Conservation (phyloP, 768 basidiomycete species). For the Pleurotus sapidus region DNA sequence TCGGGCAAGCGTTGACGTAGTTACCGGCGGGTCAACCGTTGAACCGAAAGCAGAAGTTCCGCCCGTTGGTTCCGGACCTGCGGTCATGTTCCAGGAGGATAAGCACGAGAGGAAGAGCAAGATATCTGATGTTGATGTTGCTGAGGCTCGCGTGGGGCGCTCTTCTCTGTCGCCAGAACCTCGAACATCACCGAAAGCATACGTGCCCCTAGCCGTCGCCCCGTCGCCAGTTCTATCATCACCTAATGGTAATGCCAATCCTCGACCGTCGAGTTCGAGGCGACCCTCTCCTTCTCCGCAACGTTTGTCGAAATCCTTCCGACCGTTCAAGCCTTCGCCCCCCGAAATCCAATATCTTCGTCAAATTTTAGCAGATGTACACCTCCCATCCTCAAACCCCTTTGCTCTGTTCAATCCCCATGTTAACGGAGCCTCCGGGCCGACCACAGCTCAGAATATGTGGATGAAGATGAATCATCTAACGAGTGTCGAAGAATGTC, state of each 20-base stretch:
- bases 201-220: neutral
- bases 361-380: constrained; percentile 62
- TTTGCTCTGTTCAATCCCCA: constrained; percentile 47
- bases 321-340: constrained; percentile 48
- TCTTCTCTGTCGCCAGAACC: neutral
- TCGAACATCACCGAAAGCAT: constrained; percentile 11
- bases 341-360: constrained; percentile 68
- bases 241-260: neutral
- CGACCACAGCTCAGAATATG: constrained; percentile 27
- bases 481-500: constrained; percentile 71
- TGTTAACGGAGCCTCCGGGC: constrained; percentile 12
- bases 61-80: neutral
- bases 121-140: neutral
- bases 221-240: neutral
- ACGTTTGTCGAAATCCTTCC: constrained; percentile 18
- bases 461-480: constrained; percentile 48
- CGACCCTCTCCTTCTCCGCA: constrained; percentile 14
- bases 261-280: neutral
- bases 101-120: constrained; percentile 26
- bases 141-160: neutral
- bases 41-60: neutral
- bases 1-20: neutral
- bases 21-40: neutral
- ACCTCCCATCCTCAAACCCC: constrained; percentile 37
- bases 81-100: constrained; percentile 18